phyloP scores from a whole-genome alignment of 139 green algal species.

The Chlorella sorokiniana region DNA sequence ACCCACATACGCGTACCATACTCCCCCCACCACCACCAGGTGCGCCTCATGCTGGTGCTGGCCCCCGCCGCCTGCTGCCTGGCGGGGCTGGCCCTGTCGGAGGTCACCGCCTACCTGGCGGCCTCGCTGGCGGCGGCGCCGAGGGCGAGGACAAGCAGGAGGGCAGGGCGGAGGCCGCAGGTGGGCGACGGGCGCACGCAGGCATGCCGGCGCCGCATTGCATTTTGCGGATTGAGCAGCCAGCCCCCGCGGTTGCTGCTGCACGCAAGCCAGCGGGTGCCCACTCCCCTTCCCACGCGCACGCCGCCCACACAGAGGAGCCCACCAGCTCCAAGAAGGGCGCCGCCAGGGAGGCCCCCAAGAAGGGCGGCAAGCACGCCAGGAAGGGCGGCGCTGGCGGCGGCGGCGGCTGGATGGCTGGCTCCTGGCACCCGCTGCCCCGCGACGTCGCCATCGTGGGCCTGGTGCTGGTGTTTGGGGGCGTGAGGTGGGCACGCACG shows the following conservation, averaged over 20 bases:
- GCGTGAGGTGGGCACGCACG: neutral
- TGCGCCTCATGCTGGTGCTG: constrained; percentile 96
- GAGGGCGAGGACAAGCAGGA: neutral
- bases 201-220: neutral
- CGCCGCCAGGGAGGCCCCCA: constrained; percentile 1
- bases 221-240: too few relatives aligned
- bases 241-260: too few relatives aligned
- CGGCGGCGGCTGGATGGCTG: constrained; percentile 7
- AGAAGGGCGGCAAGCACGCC: constrained; percentile 7
- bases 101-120: constrained; percentile 21
- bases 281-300: too few relatives aligned
- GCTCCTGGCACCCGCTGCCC: constrained; percentile 39
- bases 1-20: neutral
- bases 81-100: constrained; percentile 77
- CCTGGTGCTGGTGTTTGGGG: constrained; percentile 48
- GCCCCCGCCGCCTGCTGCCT: constrained; percentile 94
- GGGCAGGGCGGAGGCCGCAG: neutral
- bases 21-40: constrained; percentile 50
- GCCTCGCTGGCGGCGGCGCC: constrained; percentile 22
- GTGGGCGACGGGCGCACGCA: neutral
- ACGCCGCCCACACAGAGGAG: too few relatives aligned
- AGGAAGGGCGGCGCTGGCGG: constrained; percentile 25
- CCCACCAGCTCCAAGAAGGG: neutral
- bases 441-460: constrained; percentile 52
- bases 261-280: too few relatives aligned